Conservation (phyloP, 192 early-diverging fungal species). For the Glomus cerebriforme region DNA sequence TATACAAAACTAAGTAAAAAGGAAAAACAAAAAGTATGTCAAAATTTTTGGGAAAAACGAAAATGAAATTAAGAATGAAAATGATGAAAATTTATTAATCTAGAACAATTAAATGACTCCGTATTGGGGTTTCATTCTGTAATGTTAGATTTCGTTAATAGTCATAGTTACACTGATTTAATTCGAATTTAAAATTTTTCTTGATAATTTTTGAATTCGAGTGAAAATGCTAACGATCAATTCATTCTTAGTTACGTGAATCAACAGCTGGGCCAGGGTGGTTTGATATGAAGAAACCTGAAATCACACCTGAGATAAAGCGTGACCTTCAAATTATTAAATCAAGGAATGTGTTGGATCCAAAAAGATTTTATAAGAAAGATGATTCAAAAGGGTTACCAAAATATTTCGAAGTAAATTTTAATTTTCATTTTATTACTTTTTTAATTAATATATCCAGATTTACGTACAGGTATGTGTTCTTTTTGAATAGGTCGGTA, state of each 20-base stretch:
- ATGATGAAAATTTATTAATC: not conserved
- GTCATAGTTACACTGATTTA: slow-evolving; percentile 32
- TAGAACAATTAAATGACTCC: slow-evolving; percentile 13
- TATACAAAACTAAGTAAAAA: not conserved
- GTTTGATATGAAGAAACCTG: slow-evolving; percentile 88
- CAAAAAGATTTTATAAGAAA: slow-evolving; percentile 90
- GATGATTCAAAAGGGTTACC: slow-evolving; percentile 66
- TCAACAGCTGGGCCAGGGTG: slow-evolving; percentile 54
- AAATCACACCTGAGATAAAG: slow-evolving; percentile 86
- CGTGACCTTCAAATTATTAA: slow-evolving; percentile 87
- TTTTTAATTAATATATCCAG: too few relatives aligned
- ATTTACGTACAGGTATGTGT: too few relatives aligned
- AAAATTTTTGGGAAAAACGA: not conserved
- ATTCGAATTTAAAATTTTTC: not conserved
- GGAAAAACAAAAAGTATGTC: not conserved
- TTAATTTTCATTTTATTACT: not conserved
- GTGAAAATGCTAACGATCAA: not conserved
- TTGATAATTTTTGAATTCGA: not conserved
- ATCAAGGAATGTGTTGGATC: slow-evolving; percentile 85
- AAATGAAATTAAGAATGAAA: not conserved
- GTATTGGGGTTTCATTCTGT: not conserved
- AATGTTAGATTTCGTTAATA: slow-evolving; percentile 5
- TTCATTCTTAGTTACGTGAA: slow-evolving; percentile 8
- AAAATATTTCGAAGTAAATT: slow-evolving; percentile 84
- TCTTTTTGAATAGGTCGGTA: slow-evolving; percentile 54